Conservation (phyloP, 495 filamentous ascomycete species). For the Xylaria longipes region DNA sequence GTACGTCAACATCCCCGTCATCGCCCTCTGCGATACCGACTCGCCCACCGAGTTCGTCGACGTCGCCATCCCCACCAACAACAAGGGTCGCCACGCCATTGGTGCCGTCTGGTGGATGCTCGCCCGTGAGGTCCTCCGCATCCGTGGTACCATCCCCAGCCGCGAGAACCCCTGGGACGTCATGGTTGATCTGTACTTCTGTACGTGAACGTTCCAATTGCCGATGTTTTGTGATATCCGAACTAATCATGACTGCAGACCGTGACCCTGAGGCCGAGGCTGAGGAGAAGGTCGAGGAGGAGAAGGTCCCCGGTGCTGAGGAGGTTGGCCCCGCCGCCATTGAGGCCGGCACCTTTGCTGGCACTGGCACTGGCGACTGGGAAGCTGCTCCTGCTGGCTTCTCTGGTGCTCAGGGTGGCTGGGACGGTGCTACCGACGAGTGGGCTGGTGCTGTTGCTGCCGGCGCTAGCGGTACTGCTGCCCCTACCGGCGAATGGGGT, state of each 20-base stretch:
- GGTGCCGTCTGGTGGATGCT: slow-evolving; percentile 99
- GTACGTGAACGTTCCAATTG: slow-evolving; percentile 43
- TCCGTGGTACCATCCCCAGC: slow-evolving; percentile 91
- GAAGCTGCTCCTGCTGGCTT: slow-evolving; percentile 70
- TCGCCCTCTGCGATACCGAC: slow-evolving; percentile 98
- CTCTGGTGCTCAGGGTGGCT: slow-evolving; percentile 71
- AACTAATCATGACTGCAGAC: slow-evolving; percentile 57
- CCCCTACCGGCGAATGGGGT: slow-evolving; percentile 67
- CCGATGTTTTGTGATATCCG: neutral
- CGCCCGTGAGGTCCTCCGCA: slow-evolving; percentile 97
- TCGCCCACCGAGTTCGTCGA: slow-evolving; percentile 99
- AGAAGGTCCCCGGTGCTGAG: slow-evolving; percentile 77
- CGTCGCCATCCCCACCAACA: slow-evolving; percentile 99
- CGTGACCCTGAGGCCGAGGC: slow-evolving; percentile 98
- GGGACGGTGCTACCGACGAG: slow-evolving; percentile 66
- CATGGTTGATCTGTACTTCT: slow-evolving; percentile 99
- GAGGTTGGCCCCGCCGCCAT: slow-evolving; percentile 81
- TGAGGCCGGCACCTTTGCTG: slow-evolving; percentile 75
- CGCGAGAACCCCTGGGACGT: slow-evolving; percentile 97
- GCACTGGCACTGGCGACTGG: slow-evolving; percentile 67
- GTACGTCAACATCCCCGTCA: slow-evolving; percentile 99
- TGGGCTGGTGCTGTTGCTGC: slow-evolving; percentile 51
- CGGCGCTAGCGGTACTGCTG: slow-evolving; percentile 48
- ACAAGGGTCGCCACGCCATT: slow-evolving; percentile 99
- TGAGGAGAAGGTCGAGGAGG: slow-evolving; percentile 81